Base-by-base conservation (phyloP, 2,329 filamentous ascomycete genomes). In the Lasiodiplodia gonubiensis region DNA sequence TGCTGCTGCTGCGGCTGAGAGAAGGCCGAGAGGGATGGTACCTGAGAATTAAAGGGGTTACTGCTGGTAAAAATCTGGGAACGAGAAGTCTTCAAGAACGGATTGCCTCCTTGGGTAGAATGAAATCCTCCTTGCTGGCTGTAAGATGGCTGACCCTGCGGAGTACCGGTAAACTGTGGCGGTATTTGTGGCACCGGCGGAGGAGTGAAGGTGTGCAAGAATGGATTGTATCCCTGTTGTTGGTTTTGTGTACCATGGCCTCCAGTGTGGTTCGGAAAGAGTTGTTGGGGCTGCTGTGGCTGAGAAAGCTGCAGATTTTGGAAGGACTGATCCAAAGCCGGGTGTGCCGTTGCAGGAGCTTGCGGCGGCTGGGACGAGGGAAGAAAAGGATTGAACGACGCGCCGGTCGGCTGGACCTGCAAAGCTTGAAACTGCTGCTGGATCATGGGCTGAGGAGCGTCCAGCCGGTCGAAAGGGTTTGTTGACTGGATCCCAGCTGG, bases 251-350 rank as follows among this genome's bases (percentile, higher is more conserved):
- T 77, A 70, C 77, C 79, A 68, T 71, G 85, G 25, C 88, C 91
- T 65, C 91, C 91, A 1, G 92, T 94, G 65, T 90, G 89, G 73
- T 93, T 88, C 8, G 92, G 90, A 75, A 94, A 93, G 35, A 93
- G 82, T 46, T 87, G 87, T 71, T 88, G 88, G 53, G 76, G 75
- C 66, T 72, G 72, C 54, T 71, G 72, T 46, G 74, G 73, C 30
- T 74, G 75, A 35, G 76, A 88, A 2, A 97, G 81, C 46, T 92
- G 89, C 78, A 97, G 85, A 70, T 87, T 88, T 74, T 94, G 90
- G 74, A 97, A 91, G 0, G 91, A 88, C 72, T 91, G 87, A 70
- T 89, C 88, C 21, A 93, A 78, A 76, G 70, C 70, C 37, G 78
- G 75, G 23, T 75, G 76, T 21, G 69, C 67, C 76, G 77, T 63